These are phyloP conservation scores for Aureobasidium namibiae DNA, from an alignment of 2,329 filamentous ascomycete genomes.

Conservation along the genomic window DNA sequence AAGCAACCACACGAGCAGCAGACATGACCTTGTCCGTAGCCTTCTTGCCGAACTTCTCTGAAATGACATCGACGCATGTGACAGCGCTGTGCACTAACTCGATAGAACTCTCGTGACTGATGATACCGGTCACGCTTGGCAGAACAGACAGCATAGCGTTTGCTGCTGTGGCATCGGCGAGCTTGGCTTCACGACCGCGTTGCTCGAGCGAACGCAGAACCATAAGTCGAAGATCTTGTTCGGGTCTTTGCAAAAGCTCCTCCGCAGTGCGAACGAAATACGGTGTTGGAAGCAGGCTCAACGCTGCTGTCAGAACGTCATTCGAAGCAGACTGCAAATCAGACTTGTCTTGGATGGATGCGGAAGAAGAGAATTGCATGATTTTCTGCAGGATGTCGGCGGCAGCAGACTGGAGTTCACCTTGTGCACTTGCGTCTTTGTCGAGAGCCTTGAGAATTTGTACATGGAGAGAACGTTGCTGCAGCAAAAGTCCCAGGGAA, in stretches of 20 bases:
- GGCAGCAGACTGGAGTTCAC: conserved; percentile 26
- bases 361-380: conserved; percentile 11
- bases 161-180: conserved; percentile 60
- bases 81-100: conserved; percentile 78
- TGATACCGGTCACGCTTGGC: conserved; percentile 66
- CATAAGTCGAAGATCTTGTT: conserved; percentile 65
- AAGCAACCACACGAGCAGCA: conserved; percentile 68
- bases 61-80: conserved; percentile 83
- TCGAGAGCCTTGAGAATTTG: conserved; percentile 13
- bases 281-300: conserved; percentile 74
- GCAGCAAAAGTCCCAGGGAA: conserved; percentile 26
- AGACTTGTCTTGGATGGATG: not conserved
- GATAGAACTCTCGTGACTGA: conserved; percentile 63
- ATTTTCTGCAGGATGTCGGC: conserved; percentile 30
- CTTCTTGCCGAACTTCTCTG: conserved; percentile 92
- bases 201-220: conserved; percentile 73
- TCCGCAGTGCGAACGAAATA: conserved; percentile 88
- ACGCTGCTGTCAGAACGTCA: conserved; percentile 66
- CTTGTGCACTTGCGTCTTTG: not conserved
- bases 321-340: conserved; percentile 40
- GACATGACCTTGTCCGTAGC: conserved; percentile 67
- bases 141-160: conserved; percentile 69
- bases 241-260: conserved; percentile 65
- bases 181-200: conserved; percentile 65
- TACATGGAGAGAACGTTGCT: conserved; percentile 9